Conservation (phyloP, 257 asterid genomes). For the Marsdenia floribunda region DNA sequence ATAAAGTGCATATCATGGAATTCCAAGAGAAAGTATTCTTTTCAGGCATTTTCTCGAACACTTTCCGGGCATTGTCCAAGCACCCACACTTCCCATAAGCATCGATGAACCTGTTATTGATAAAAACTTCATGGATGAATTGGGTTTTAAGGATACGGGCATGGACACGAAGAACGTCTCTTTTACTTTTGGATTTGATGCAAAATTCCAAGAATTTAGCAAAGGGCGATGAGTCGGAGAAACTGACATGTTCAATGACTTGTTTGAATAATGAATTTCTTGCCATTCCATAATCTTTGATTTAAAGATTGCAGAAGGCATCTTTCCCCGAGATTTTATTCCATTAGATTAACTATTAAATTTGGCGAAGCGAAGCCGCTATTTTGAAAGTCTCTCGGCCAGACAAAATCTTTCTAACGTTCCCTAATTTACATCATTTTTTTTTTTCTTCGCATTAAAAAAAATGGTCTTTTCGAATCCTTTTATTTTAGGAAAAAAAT, state of each 20-base stretch:
- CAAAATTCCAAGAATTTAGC: conserved; percentile 9
- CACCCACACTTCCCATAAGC: conserved; percentile 22
- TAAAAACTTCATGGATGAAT: conserved; percentile 6
- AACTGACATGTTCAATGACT: background rate
- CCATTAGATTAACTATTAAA: background rate
- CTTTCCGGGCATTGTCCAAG: conserved; percentile 14
- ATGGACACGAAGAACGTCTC: background rate
- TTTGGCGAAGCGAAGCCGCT: background rate
- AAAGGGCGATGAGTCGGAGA: conserved; percentile 7
- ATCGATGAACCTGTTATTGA: conserved; percentile 13
- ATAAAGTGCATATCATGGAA: conserved; percentile 9
- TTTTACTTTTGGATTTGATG: conserved; percentile 3
- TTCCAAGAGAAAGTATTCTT: conserved; percentile 15
- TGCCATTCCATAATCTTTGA: conserved; percentile 13
- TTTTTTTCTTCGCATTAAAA: too few relatives aligned
- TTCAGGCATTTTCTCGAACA: conserved; percentile 19
- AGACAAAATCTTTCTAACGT: too few relatives aligned
- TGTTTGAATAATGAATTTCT: conserved; percentile 7
- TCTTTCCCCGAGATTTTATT: background rate
- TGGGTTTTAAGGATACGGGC: conserved; percentile 5
- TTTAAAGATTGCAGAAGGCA: background rate
- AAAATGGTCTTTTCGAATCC: too few relatives aligned
- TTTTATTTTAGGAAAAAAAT: too few relatives aligned
- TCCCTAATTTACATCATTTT: too few relatives aligned
- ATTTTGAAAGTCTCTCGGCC: background rate